These are phyloP conservation scores for Lunularia cruciata DNA, from an alignment of 225 moss, liverwort and hornwort species.

Conservation along the genomic window DNA sequence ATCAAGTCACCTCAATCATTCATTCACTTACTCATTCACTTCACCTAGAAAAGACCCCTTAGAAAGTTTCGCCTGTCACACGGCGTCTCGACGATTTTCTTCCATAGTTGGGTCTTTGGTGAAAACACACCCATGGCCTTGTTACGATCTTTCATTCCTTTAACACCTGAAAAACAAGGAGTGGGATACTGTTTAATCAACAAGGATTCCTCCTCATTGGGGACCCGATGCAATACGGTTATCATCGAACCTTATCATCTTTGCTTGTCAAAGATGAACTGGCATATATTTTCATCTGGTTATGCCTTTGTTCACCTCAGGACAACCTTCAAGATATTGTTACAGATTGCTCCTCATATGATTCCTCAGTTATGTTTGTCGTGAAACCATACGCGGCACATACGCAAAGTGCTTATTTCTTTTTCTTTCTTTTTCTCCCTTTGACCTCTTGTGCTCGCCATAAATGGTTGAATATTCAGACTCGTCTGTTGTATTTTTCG, in stretches of 20 bases:
- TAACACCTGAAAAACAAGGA: background rate
- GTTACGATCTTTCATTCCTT: background rate
- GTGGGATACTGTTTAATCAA: background rate
- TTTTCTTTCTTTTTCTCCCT: too few relatives aligned
- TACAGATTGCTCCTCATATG: too few relatives aligned
- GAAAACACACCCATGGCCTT: constrained; percentile 1
- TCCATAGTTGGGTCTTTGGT: background rate
- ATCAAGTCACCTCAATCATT: constrained; percentile 6
- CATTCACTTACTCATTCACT: background rate
- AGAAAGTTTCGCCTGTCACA: background rate
- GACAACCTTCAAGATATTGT: too few relatives aligned
- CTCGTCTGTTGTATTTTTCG: too few relatives aligned
- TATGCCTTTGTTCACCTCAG: too few relatives aligned
- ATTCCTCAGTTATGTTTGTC: too few relatives aligned
- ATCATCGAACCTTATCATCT: background rate
- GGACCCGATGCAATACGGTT: too few relatives aligned
- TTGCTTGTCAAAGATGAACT: background rate
- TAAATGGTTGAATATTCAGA: too few relatives aligned
- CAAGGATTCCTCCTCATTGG: background rate
- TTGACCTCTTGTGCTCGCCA: too few relatives aligned
- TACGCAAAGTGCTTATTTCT: too few relatives aligned
- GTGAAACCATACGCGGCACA: too few relatives aligned
- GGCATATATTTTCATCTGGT: too few relatives aligned
- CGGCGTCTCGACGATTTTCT: background rate
- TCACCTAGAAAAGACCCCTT: background rate